Evolutionary conservation across 2,329 filamentous ascomycete species (phyloP), one percentile per base, ranked within the genome.

Genomic region (Calonectria montana): DNA sequence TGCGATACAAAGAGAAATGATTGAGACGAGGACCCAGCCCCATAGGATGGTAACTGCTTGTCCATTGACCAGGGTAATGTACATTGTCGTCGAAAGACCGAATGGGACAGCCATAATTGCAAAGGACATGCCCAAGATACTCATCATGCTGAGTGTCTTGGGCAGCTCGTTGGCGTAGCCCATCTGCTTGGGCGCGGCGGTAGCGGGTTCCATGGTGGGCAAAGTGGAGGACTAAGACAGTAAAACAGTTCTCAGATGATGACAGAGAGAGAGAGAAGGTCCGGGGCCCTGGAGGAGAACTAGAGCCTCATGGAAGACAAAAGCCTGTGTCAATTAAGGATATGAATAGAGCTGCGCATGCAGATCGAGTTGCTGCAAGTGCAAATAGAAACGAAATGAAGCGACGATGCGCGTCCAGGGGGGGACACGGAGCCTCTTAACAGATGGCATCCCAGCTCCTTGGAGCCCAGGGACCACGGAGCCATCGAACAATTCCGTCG

Each of bases 1-100:
- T n/a, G 92, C 91, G 65, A 94, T 88, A 78, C 91, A 93, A 57
- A 94, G 80, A 75, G 94, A 94, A 83, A 93, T 94, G 67, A 94
- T 78, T 55, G 91, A 90, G 43, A 91, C 89, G 21, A 90, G 86
- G 31, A 82, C 70, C 82, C 92, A 85, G n/a, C 93, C 94, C 92
- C 93, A 96, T 70, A 96, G 88, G 45, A 95, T 91, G 70, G 91
- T 89, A 21, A 90, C 91, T 29, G 92, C 89, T 1, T 94, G 93
- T 61, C 94, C 94, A 63, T 90, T 92, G 27, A 92, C 90, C 62
- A 96, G 85, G 47, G 85, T 84, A 59, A 87, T 82, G 73, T 82
- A 83, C 41, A 88, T 81, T 4, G 85, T 87, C 6, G 86, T 86
- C 18, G 86, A 85, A 43, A 88, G 82, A 37, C 86, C 87, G n/a